Percentiles rank a stretch among this genome's conserved stretches.
Conservation (phyloP, 164 flowering plant genomes). For the Hamamelis virginiana region DNA sequence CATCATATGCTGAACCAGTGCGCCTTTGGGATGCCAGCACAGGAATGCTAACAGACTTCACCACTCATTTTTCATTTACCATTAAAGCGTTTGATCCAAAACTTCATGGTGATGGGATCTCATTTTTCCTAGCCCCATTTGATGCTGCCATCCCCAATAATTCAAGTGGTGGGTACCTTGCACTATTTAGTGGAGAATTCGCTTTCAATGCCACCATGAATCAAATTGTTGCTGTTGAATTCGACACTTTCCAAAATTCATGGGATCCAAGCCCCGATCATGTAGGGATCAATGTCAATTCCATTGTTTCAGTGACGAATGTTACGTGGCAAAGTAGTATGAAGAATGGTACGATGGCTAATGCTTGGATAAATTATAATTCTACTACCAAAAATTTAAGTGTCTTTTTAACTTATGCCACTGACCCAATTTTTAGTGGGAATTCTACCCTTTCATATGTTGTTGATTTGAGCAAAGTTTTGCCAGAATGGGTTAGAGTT, state of each 20-base stretch:
- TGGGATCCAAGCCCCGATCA: slow-evolving; percentile 56
- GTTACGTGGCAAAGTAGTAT: slow-evolving; percentile 49
- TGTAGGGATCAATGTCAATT: slow-evolving; percentile 47
- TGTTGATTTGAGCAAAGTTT: slow-evolving; percentile 38
- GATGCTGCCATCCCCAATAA: slow-evolving; percentile 18
- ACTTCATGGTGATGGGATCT: slow-evolving; percentile 21
- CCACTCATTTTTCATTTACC: slow-evolving; percentile 30
- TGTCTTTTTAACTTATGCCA: slow-evolving; percentile 42
- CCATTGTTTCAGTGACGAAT: slow-evolving; percentile 34
- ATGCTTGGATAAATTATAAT: slow-evolving; percentile 62
- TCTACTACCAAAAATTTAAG: slow-evolving; percentile 39
- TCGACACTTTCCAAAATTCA: slow-evolving; percentile 36
- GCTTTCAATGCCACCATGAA: slow-evolving; percentile 3
- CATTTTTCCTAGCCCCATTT: slow-evolving; percentile 31
- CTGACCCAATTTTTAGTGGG: slow-evolving; percentile 26
- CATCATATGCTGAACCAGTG: slow-evolving; percentile 20
- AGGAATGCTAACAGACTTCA: slow-evolving; percentile 27
- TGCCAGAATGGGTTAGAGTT: slow-evolving; percentile 47
- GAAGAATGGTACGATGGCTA: slow-evolving; percentile 34
- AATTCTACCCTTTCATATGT: slow-evolving; percentile 32
- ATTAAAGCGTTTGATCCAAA: background rate
- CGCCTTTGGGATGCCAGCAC: slow-evolving; percentile 28
- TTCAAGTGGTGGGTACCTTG: slow-evolving; percentile 33
- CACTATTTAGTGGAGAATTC: slow-evolving; percentile 6
- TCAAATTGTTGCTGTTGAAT: slow-evolving; percentile 53